phyloP scores from a whole-genome alignment of 768 basidiomycete genomes.

The Daedaleopsis nitida region DNA sequence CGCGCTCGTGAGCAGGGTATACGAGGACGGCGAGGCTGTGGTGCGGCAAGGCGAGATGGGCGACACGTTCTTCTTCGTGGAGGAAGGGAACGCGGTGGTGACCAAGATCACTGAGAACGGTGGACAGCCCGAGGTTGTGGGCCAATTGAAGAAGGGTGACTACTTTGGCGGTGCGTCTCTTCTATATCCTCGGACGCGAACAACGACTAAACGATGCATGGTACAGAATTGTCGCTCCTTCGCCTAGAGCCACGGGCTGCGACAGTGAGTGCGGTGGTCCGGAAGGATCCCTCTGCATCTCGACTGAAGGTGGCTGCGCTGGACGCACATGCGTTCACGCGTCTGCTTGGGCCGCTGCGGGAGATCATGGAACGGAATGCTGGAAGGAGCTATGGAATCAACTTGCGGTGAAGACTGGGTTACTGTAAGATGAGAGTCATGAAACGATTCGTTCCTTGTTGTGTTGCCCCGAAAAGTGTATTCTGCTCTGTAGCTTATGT shows the following conservation, averaged over 20 bases:
- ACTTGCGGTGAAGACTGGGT: slow-evolving; percentile 5
- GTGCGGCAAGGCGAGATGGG: slow-evolving; percentile 94
- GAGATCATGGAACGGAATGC: slow-evolving; percentile 92
- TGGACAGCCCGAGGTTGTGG: slow-evolving; percentile 60
- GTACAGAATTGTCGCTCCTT: slow-evolving; percentile 85
- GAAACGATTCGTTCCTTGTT: neutral
- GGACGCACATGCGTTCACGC: slow-evolving; percentile 91
- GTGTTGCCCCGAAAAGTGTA: neutral
- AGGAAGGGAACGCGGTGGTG: slow-evolving; percentile 89
- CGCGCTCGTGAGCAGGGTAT: slow-evolving; percentile 82
- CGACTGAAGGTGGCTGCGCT: slow-evolving; percentile 93
- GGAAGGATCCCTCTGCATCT: slow-evolving; percentile 46
- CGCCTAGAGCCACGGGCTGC: slow-evolving; percentile 90
- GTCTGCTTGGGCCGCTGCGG: slow-evolving; percentile 87
- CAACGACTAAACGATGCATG: neutral
- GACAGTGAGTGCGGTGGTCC: slow-evolving; percentile 83
- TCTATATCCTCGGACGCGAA: too few relatives aligned
- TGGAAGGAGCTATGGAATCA: slow-evolving; percentile 63
- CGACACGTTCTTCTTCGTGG: slow-evolving; percentile 97
- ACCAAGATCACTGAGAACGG: slow-evolving; percentile 68
- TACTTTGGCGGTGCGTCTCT: slow-evolving; percentile 89
- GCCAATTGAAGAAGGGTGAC: slow-evolving; percentile 83
- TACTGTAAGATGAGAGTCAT: too few relatives aligned
- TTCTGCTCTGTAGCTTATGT: slow-evolving; percentile 15
- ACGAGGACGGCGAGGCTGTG: slow-evolving; percentile 83